phyloP scores from a whole-genome alignment of 2,329 filamentous ascomycete genomes.

The Sphaceloma murrayae region DNA sequence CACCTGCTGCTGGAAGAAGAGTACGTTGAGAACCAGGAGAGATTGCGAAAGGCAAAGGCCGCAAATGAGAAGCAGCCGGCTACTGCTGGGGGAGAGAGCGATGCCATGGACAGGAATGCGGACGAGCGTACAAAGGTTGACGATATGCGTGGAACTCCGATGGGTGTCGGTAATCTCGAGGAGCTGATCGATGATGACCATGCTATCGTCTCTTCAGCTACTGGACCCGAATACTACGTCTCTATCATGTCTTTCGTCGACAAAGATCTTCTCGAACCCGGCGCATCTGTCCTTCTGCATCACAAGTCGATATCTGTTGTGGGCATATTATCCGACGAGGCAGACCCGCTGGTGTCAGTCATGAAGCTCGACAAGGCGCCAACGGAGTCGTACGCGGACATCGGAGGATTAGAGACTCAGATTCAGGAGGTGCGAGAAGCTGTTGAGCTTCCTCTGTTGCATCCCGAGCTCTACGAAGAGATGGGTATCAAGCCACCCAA shows the following conservation, averaged over 20 bases:
- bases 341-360: conserved; percentile 89
- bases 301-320: conserved; percentile 98
- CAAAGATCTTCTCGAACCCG: conserved; percentile 94
- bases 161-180: conserved; percentile 95
- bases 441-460: conserved; percentile 85
- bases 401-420: conserved; percentile 87
- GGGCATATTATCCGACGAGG: conserved; percentile 90
- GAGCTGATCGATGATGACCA: conserved; percentile 99
- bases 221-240: conserved; percentile 96
- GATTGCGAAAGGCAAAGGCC: conserved; percentile 82
- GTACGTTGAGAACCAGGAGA: conserved; percentile 98
- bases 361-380: conserved; percentile 99
- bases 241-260: conserved; percentile 99
- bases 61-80: conserved; percentile 57
- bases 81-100: conserved; percentile 54
- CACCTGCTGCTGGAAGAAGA: conserved; percentile 94
- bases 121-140: conserved; percentile 93
- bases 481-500: conserved; percentile 99
- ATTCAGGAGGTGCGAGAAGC: conserved; percentile 98
- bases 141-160: conserved; percentile 96
- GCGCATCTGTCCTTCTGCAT: conserved; percentile 87
- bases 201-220: conserved; percentile 94
- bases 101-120: conserved; percentile 77
- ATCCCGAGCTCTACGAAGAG: conserved; percentile 96
- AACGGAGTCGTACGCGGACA: conserved; percentile 96